These are phyloP conservation scores for Podospora appendiculata DNA, from an alignment of 495 filamentous ascomycete genomes.

Conservation along the genomic window DNA sequence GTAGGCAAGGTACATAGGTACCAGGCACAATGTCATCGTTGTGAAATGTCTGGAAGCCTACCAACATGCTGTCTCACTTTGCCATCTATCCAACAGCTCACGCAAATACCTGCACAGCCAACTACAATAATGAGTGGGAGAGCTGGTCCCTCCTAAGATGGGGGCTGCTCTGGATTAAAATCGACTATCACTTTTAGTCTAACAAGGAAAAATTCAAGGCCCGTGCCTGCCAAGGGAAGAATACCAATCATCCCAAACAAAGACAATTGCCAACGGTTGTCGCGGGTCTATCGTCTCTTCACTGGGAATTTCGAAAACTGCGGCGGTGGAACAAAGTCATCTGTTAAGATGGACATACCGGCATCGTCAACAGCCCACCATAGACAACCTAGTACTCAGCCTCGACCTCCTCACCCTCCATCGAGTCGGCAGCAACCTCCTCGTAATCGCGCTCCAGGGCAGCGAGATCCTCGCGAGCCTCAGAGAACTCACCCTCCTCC, in stretches of 20 bases:
- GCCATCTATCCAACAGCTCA: neutral
- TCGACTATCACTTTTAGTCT: conserved; percentile 26
- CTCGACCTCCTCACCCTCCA: conserved; percentile 83
- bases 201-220: conserved; percentile 21
- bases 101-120: neutral
- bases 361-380: conserved; percentile 6
- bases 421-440: conserved; percentile 93
- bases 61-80: no score
- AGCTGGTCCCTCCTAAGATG: conserved; percentile 1
- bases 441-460: conserved; percentile 98
- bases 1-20: no score
- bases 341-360: conserved; percentile 4
- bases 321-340: conserved; percentile 9
- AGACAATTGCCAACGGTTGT: conserved; percentile 15
- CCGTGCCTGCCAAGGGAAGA: conserved; percentile 21
- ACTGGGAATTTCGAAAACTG: conserved; percentile 9
- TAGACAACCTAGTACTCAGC: conserved; percentile 75
- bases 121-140: neutral
- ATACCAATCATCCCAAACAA: conserved; percentile 16
- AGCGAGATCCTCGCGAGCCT: conserved; percentile 96
- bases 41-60: no score
- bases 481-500: conserved; percentile 99
- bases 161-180: conserved; percentile 20
- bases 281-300: conserved; percentile 6
- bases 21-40: no score